phyloP scores from a whole-genome alignment of 2,329 filamentous ascomycete species.

The Aspergillus quadricinctus region DNA sequence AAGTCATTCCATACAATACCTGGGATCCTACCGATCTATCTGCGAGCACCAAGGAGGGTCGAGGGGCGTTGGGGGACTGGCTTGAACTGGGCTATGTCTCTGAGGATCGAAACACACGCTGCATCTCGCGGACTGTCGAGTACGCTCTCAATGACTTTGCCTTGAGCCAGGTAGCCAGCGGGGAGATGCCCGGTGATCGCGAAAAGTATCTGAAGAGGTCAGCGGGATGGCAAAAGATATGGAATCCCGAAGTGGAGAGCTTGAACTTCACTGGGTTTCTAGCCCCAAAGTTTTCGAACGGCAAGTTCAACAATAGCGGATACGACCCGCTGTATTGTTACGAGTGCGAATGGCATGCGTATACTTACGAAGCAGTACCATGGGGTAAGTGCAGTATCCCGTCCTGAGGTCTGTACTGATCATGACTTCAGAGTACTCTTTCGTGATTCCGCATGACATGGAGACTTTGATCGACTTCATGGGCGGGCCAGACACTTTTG shows the following conservation, averaged over 20 bases:
- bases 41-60: constrained; percentile 63
- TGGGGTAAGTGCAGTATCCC: constrained; percentile 39
- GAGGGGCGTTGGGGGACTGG: constrained; percentile 68
- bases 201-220: constrained; percentile 59
- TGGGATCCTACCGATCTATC: constrained; percentile 50
- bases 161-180: constrained; percentile 49
- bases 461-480: constrained; percentile 49
- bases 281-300: constrained; percentile 52
- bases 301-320: constrained; percentile 44
- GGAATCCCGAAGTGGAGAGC: constrained; percentile 56
- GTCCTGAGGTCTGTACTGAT: background rate
- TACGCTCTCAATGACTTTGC: constrained; percentile 65
- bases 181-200: constrained; percentile 45
- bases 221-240: constrained; percentile 68
- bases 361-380: constrained; percentile 58
- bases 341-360: constrained; percentile 62
- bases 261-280: constrained; percentile 54
- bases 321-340: constrained; percentile 53
- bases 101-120: constrained; percentile 53
- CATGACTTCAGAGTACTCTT: constrained; percentile 49
- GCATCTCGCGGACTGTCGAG: constrained; percentile 62
- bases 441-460: constrained; percentile 65
- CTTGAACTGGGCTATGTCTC: constrained; percentile 60
- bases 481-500: constrained; percentile 53
- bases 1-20: constrained; percentile 60